Percentiles rank a stretch among this genome's conserved stretches.
These are phyloP conservation scores for Tuber melanosporum DNA, from an alignment of 495 filamentous ascomycete species.

Conservation along the genomic window DNA sequence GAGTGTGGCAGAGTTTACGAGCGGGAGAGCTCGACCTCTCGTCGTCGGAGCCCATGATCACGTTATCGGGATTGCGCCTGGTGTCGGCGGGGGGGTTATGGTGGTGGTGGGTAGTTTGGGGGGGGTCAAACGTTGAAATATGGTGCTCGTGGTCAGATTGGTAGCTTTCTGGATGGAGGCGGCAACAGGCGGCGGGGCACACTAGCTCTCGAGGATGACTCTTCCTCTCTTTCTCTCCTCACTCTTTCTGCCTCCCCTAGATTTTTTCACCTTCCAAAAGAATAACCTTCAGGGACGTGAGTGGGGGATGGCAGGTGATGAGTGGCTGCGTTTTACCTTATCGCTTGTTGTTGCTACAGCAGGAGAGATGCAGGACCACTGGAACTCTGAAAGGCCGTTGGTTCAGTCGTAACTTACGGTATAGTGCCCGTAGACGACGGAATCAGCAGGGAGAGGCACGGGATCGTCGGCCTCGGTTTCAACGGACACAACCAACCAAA, in stretches of 20 bases:
- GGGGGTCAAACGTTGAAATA: neutral
- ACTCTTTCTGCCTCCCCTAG: neutral
- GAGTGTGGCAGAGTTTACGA: slow-evolving; percentile 10
- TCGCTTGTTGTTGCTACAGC: slow-evolving; percentile 23
- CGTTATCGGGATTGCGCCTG: neutral
- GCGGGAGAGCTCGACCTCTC: slow-evolving; percentile 17
- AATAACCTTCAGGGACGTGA: slow-evolving; percentile 6
- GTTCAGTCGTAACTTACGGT: neutral
- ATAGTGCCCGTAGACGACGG: neutral
- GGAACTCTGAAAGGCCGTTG: neutral
- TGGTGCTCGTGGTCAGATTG: slow-evolving; percentile 8
- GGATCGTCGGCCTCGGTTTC: slow-evolving; percentile 9
- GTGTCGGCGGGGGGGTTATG: slow-evolving; percentile 12
- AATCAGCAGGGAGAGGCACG: slow-evolving; percentile 24
- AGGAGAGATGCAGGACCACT: slow-evolving; percentile 23
- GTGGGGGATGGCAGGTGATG: slow-evolving; percentile 30
- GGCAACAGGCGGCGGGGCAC: slow-evolving; percentile 16
- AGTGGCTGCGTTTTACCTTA: slow-evolving; percentile 32
- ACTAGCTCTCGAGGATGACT: slow-evolving; percentile 23
- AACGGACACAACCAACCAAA: neutral
- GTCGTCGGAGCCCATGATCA: slow-evolving; percentile 4
- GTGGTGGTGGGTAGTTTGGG: slow-evolving; percentile 7
- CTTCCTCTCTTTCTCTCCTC: neutral
- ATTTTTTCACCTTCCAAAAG: neutral
- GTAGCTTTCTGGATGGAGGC: slow-evolving; percentile 3